Conservation (phyloP, 257 asterid species). For the Datura wrightii region DNA sequence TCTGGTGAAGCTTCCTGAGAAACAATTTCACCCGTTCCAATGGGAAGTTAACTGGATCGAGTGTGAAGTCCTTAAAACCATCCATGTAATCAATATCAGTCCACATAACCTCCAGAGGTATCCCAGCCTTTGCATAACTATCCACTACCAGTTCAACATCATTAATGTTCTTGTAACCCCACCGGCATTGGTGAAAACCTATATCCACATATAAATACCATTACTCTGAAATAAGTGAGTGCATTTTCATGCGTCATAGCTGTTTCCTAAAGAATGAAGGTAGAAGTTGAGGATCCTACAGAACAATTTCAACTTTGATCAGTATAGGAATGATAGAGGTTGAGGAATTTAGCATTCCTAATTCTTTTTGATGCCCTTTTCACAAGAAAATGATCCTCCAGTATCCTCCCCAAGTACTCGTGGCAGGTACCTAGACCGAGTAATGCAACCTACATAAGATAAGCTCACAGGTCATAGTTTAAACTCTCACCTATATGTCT, state of each 20-base stretch:
- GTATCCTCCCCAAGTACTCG: not conserved
- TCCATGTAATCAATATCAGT: slow-evolving; percentile 47
- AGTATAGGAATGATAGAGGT: not conserved
- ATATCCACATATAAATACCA: not conserved
- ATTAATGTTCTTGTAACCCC: slow-evolving; percentile 38
- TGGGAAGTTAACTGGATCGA: slow-evolving; percentile 42
- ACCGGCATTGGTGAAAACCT: slow-evolving; percentile 48
- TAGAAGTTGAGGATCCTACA: not conserved
- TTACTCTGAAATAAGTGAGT: not conserved
- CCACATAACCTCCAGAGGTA: slow-evolving; percentile 46
- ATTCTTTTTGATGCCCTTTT: not conserved
- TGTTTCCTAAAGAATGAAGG: not conserved
- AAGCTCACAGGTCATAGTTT: not conserved
- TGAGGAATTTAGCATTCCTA: not conserved
- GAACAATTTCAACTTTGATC: not conserved
- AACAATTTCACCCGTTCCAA: slow-evolving; percentile 33
- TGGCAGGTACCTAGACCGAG: not conserved
- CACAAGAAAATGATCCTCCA: not conserved
- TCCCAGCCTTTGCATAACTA: slow-evolving; percentile 37
- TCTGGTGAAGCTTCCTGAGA: slow-evolving; percentile 36
- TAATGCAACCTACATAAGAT: not conserved
- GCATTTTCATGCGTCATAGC: not conserved
- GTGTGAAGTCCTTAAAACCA: slow-evolving; percentile 43
- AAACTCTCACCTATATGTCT: not conserved
- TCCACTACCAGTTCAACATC: slow-evolving; percentile 37